A percentile compares a stretch with the other conserved stretches of the same genome.
Conservation (phyloP, 2,329 filamentous ascomycete genomes). For the Fusarium sp. region DNA sequence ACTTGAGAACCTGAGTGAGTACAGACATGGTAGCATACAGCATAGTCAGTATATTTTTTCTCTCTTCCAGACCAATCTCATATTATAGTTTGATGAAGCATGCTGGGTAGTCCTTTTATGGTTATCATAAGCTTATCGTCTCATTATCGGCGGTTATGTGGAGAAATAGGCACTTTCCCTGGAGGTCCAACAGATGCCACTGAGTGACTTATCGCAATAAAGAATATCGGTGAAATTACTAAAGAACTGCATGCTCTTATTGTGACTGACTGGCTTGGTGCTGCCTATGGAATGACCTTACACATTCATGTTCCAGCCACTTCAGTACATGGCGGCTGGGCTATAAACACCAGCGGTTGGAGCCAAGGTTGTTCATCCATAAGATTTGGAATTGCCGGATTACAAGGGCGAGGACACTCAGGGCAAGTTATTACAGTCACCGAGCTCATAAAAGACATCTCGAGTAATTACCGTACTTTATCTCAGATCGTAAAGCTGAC, state of each 20-base stretch:
- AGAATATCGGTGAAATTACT: too few relatives aligned
- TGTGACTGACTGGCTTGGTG: not conserved
- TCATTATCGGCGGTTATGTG: too few relatives aligned
- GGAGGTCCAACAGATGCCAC: not conserved
- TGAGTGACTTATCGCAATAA: too few relatives aligned
- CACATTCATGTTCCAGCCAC: constrained; percentile 9
- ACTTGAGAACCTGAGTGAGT: too few relatives aligned
- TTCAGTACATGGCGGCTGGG: not conserved
- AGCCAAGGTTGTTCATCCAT: not conserved
- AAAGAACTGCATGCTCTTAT: not conserved
- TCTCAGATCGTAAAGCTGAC: not conserved
- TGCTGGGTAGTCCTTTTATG: too few relatives aligned
- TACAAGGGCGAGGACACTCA: too few relatives aligned
- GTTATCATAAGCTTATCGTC: too few relatives aligned
- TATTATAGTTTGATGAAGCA: too few relatives aligned
- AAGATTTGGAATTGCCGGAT: not conserved
- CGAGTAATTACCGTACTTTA: not conserved
- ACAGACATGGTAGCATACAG: too few relatives aligned
- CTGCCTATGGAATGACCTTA: constrained; percentile 2
- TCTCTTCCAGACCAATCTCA: too few relatives aligned
- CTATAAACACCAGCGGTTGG: not conserved
- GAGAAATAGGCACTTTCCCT: too few relatives aligned
- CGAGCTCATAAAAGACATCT: not conserved
- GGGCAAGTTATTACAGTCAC: not conserved
- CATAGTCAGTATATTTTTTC: too few relatives aligned